Conservation (phyloP, 164 flowering plant genomes). For the Stephania yunnanensis region DNA sequence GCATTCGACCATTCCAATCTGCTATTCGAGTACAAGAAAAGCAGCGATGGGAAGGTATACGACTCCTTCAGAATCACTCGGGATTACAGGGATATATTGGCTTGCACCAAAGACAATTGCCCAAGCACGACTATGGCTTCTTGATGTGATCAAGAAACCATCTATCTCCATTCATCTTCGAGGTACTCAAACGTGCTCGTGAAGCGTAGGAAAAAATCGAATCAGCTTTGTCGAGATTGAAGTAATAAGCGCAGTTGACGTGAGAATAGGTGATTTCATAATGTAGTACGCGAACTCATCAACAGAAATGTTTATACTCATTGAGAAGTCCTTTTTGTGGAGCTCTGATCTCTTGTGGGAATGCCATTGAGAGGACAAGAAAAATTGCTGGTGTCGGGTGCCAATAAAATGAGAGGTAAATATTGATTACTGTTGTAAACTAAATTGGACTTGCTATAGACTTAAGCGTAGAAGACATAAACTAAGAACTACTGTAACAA, state of each 20-base stretch:
- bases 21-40: conserved; percentile 81
- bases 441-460: no score
- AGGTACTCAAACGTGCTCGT: neutral
- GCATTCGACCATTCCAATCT: conserved; percentile 76
- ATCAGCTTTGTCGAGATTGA: neutral
- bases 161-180: neutral
- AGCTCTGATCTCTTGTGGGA: neutral
- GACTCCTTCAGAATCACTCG: conserved; percentile 74
- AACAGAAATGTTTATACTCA: neutral
- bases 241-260: neutral
- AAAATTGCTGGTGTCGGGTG: no score
- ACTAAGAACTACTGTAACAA: no score
- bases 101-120: conserved; percentile 71
- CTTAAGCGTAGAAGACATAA: no score
- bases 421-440: no score
- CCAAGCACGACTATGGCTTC: conserved; percentile 60
- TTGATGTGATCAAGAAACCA: neutral
- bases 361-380: no score
- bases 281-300: neutral
- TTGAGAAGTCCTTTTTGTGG: neutral
- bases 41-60: conserved; percentile 73
- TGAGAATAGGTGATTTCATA: neutral
- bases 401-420: no score
- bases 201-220: neutral
- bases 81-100: conserved; percentile 70